A percentile compares a stretch with the other conserved stretches of the same genome.
Evolutionary conservation across 2,329 filamentous ascomycete genomes (phyloP).

Genomic region (Ophiosphaerella narmari): DNA sequence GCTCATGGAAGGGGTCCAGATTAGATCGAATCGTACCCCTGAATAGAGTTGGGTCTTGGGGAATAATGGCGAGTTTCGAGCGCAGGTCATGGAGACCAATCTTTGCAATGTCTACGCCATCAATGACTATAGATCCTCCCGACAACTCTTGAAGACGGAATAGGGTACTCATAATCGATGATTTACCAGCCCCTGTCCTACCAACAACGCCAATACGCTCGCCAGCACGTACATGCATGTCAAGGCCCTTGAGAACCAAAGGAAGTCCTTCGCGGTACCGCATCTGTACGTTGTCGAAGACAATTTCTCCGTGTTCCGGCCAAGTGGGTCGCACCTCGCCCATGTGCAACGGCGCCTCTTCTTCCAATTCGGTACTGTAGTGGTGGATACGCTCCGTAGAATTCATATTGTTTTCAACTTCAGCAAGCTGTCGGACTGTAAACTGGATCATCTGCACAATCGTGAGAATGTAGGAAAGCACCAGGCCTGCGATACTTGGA

Average conservation of each 20-base stretch:
- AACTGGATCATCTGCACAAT: constrained; percentile 98
- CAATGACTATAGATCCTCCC: constrained; percentile 54
- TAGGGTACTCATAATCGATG: constrained; percentile 79
- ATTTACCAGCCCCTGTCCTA: constrained; percentile 81
- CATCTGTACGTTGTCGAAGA: constrained; percentile 57
- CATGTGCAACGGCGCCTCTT: constrained; percentile 84
- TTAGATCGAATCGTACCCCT: constrained; percentile 79
- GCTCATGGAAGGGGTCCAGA: constrained; percentile 79
- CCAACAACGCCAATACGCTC: constrained; percentile 83
- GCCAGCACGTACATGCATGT: constrained; percentile 72
- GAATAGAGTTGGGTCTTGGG: constrained; percentile 84
- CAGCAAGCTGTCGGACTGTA: constrained; percentile 88
- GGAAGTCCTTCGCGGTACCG: constrained; percentile 57
- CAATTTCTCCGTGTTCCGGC: constrained; percentile 79
- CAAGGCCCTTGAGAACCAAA: constrained; percentile 54
- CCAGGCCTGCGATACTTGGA: constrained; percentile 83
- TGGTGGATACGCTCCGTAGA: constrained; percentile 89
- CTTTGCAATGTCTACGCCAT: constrained; percentile 65
- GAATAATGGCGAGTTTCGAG: constrained; percentile 79
- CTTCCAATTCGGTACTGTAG: constrained; percentile 84
- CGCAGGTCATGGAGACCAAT: constrained; percentile 77
- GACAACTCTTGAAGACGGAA: constrained; percentile 68
- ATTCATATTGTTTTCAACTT: constrained; percentile 98
- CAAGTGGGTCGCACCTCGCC: constrained; percentile 72
- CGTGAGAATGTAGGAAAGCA: constrained; percentile 88